phyloP scores from a whole-genome alignment of 2,329 filamentous ascomycete species.

The Colletotrichum sp. region DNA sequence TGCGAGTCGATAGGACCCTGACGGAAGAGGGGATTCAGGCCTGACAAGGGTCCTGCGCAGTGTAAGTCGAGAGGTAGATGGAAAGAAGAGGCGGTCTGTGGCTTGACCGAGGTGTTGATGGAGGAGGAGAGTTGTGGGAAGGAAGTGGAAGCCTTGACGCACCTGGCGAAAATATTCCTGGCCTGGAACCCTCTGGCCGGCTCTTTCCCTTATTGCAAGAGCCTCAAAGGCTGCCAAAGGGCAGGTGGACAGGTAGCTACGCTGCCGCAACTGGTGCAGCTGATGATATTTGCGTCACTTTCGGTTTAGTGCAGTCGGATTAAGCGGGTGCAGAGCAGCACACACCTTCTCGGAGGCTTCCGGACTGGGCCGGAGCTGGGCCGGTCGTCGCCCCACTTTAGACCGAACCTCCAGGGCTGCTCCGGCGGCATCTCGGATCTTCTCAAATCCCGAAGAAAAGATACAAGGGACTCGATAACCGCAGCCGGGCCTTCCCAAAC shows the following conservation, averaged over 20 bases:
- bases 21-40: neutral
- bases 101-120: neutral
- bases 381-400: neutral
- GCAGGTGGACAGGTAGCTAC: neutral
- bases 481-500: neutral
- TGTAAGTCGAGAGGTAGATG: neutral
- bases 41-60: neutral
- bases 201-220: neutral
- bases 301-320: neutral
- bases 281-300: neutral
- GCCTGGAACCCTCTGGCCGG: neutral
- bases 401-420: neutral
- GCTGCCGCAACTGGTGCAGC: accelerated
- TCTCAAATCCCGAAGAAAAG: neutral
- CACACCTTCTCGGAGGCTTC: neutral
- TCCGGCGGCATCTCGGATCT: neutral
- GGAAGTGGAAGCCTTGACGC: neutral
- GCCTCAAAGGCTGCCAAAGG: neutral
- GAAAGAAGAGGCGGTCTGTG: neutral
- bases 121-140: neutral
- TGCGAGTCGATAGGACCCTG: neutral
- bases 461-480: neutral
- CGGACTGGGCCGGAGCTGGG: neutral
- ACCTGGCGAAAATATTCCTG: neutral
- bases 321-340: neutral